phyloP scores from a whole-genome alignment of 2,329 filamentous ascomycete genomes.

The Lizonia empirigonia region DNA sequence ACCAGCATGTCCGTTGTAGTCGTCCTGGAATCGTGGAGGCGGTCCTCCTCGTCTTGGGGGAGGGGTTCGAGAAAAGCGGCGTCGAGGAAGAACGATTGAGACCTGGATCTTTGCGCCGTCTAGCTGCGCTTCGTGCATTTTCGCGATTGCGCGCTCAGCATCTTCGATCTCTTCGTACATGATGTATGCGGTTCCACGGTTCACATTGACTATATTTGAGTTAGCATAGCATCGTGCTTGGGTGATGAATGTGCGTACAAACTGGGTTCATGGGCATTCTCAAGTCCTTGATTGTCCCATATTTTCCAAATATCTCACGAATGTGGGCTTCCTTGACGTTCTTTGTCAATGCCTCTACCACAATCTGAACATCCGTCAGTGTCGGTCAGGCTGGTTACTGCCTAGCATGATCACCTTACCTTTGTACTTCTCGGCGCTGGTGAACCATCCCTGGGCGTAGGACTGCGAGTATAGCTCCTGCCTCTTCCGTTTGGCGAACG shows the following conservation, averaged over 20 bases:
- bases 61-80: constrained; percentile 80
- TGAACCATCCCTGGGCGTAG: constrained; percentile 40
- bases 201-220: constrained; percentile 74
- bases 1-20: constrained; percentile 24
- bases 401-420: constrained; percentile 25
- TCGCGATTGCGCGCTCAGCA: constrained; percentile 85
- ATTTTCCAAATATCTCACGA: constrained; percentile 88
- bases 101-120: constrained; percentile 84
- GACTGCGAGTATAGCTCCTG: constrained; percentile 45
- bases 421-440: constrained; percentile 48
- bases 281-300: constrained; percentile 83
- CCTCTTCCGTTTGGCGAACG: constrained; percentile 36
- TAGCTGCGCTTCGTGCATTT: constrained; percentile 97
- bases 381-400: constrained; percentile 3
- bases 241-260: constrained; percentile 62
- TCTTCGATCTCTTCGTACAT: constrained; percentile 77
- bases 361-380: constrained; percentile 65
- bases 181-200: constrained; percentile 92
- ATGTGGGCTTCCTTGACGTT: constrained; percentile 90
- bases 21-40: constrained; percentile 38
- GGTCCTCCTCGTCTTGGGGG: constrained; percentile 68
- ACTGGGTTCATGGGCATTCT: constrained; percentile 88
- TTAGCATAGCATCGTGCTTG: constrained; percentile 9
- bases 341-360: constrained; percentile 94
- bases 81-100: constrained; percentile 83